phyloP scores from a whole-genome alignment of 2,329 filamentous ascomycete genomes.

The Hypoxylon sp. region DNA sequence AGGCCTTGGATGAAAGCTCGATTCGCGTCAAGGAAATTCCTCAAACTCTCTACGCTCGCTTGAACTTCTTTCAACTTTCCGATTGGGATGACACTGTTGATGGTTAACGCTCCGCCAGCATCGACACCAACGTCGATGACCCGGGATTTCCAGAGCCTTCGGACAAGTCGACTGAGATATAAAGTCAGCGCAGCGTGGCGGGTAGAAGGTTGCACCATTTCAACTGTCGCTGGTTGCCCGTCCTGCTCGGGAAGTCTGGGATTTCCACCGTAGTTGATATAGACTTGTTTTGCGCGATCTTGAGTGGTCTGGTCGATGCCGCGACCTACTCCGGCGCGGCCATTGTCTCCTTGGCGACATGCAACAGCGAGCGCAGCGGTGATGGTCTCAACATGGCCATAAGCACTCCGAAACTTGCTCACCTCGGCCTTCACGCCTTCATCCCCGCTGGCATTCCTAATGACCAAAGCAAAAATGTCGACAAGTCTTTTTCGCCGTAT shows the following conservation, averaged over 20 bases:
- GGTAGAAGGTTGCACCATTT: constrained; percentile 88
- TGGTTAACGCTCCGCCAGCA: constrained; percentile 71
- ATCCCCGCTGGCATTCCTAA: constrained; percentile 79
- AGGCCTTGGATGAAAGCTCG: constrained; percentile 92
- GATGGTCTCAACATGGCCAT: constrained; percentile 90
- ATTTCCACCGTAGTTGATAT: constrained; percentile 93
- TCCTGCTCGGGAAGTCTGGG: constrained; percentile 84
- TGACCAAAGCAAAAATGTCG: constrained; percentile 89
- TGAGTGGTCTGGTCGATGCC: constrained; percentile 87
- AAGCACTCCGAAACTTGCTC: constrained; percentile 85
- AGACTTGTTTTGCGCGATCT: constrained; percentile 86
- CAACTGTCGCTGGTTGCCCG: constrained; percentile 79
- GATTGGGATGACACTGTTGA: constrained; percentile 76
- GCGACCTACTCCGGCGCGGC: constrained; percentile 77
- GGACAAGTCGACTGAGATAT: constrained; percentile 89
- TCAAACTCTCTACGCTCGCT: constrained; percentile 82
- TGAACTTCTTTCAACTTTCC: constrained; percentile 83
- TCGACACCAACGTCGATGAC: constrained; percentile 73
- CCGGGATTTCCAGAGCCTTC: constrained; percentile 86
- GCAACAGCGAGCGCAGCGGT: constrained; percentile 94
- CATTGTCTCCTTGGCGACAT: constrained; percentile 90
- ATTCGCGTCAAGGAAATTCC: constrained; percentile 88
- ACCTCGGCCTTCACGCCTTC: constrained; percentile 87
- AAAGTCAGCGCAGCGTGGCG: constrained; percentile 89
- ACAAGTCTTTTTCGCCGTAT: constrained; percentile 87